Conservation (phyloP, 371 early-diverging fungal genomes). For the Vittaforma corneae region DNA sequence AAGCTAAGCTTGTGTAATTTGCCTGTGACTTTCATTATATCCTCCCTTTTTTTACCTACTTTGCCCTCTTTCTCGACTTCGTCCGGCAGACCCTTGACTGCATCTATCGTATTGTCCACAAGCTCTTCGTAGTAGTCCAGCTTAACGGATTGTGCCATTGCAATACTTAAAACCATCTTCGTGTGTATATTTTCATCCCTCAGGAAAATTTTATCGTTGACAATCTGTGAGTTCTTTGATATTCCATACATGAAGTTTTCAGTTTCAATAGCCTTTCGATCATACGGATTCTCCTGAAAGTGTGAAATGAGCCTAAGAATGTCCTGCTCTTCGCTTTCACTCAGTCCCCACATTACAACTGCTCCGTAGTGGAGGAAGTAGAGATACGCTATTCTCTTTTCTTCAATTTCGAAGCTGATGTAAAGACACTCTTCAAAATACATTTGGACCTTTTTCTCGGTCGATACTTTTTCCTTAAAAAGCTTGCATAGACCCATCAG, state of each 20-base stretch:
- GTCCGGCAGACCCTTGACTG: conserved; percentile 56
- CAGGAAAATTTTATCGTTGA: conserved; percentile 58
- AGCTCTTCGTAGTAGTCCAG: conserved; percentile 59
- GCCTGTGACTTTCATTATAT: conserved; percentile 56
- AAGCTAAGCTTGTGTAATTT: conserved; percentile 54
- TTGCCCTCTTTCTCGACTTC: conserved; percentile 57
- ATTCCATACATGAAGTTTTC: conserved; percentile 59
- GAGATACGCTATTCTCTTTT: conserved; percentile 40
- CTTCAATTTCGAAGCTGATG: conserved; percentile 24
- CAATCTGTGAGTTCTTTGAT: conserved; percentile 52
- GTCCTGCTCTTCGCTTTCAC: conserved; percentile 41
- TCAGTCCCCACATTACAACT: conserved; percentile 58
- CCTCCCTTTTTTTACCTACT: conserved; percentile 52
- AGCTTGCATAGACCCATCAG: conserved; percentile 51
- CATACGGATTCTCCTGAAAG: conserved; percentile 53
- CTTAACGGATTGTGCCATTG: conserved; percentile 60
- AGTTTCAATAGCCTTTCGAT: conserved; percentile 42
- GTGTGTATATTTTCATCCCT: conserved; percentile 55
- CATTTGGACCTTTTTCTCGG: conserved; percentile 46
- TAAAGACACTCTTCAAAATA: conserved; percentile 59
- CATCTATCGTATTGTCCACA: conserved; percentile 55
- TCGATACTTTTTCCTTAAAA: conserved; percentile 37
- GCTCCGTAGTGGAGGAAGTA: conserved; percentile 59
- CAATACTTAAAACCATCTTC: conserved; percentile 59
- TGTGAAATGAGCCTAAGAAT: conserved; percentile 51